Evolutionary conservation across 306 rosid species (phyloP), one percentile per base, ranked within the genome.

Genomic region (Adenanthera pavonina): DNA sequence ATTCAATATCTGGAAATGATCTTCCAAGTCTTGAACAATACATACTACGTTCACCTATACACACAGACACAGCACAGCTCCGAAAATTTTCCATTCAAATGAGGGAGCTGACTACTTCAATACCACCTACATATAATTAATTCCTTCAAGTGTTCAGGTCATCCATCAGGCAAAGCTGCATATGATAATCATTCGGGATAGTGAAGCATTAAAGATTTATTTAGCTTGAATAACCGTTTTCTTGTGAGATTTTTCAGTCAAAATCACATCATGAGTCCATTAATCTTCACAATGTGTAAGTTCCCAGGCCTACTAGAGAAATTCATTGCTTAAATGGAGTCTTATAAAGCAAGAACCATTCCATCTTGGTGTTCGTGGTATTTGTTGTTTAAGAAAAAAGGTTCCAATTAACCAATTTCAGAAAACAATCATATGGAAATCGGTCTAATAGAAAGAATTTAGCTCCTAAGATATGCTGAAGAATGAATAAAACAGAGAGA

Each of bases 1-100:
- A 75, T 75, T 59, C 54, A 75, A 57, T 75, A 40, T 57, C 54
- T 57, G 43, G 25, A 59, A 57, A 57, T 75, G 69, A 75, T 75
- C 43, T 56, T 43, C 17, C 17, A 75, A 10, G 33, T 57, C 54
- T 41, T 20, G 54, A 75, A 43, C 9, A 75, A 19, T 75, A n/a
- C 52, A 57, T 75, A 14, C 15, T 41, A 7, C 17, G 17, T 61
- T 61, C 41, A 61, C 41, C 13, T 30, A 61, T 10, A 35, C 62
- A 51, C 44, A n/a, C 1, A 36, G 36, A 25, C 74, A 43, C 74
- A n/a, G 30, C 78, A 25, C 15, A 20, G 19, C n/a, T 12, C 52
- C 60, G 38, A 19, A 56, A 74, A 0, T 40, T 36, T 40, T 54
- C 68, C 52, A 20, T n/a, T 13, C 19, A n/a, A 11, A 54, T 34